Evolutionary conservation across 2,329 filamentous ascomycete genomes (phyloP), one percentile per base, ranked within the genome.

Genomic region (Diplodia mutila): DNA sequence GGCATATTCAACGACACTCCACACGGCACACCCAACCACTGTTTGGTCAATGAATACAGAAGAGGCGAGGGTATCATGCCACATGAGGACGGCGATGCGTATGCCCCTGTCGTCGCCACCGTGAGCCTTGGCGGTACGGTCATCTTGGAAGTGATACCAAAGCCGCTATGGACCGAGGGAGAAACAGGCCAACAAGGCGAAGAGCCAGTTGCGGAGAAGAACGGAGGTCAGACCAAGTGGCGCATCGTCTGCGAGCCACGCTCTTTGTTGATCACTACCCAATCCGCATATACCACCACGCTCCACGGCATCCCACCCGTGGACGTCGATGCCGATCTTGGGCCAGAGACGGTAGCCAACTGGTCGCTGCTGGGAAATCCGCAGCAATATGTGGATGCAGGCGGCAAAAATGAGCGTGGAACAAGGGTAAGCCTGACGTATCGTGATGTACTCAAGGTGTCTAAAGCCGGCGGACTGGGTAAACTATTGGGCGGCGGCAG

Each of bases 51-150:
- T 75, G 94, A 97, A 78, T 99, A 98, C 78, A 85, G 85, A 1
- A 88, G 92, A 0, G 92, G 92, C 1, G 87, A 97, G 70, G 94
- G 94, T n/a, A 98, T 98, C 71, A 97, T 97, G 92, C 90, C 94
- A 55, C 94, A 98, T 78, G 95, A 97, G 83, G 94, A 99, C 77
- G 95, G 94, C 1, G 82, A 86, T 9, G 92, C 94, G 11, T 99
- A 99, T 76, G 86, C 91, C 75, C 91, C 91, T 1, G 88, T 96
- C 16, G 94, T 97, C 14, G 95, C 93, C 71, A 98, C 95, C 1
- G 90, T 98, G 70, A 97, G 92, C 80, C 81, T 99, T 8, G 92
- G 92, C 0, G 87, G 88, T 11, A 87, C 87, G 57, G 82, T 97
- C 9, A 92, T 94, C 68, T 83, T 98, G 63, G 90, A 97, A 72